Base-by-base conservation (phyloP, 2,329 filamentous ascomycete genomes). In the Fusarium duplospermum region DNA sequence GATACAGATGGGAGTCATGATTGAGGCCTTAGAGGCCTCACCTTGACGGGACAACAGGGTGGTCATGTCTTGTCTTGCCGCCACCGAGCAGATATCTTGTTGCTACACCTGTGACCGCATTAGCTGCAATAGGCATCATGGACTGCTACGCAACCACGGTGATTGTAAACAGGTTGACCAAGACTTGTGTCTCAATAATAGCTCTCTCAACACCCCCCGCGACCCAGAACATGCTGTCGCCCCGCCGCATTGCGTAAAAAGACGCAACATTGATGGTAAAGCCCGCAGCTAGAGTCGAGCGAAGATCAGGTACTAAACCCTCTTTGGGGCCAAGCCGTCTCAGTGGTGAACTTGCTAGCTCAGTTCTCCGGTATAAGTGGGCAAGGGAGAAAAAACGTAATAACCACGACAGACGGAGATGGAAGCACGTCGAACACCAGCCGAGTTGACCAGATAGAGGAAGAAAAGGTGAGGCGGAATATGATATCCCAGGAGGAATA, bases 201-300 rank as follows among this genome's bases (percentile, higher is more conserved):
- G 29, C 36, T 67, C 36, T 63, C 59, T 70, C 54, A 20, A 36
- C 47, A 59, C 58, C 64, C 67, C 64, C 73, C 66, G 61, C 60
- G 63, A 66, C 63, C 69, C 60, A 76, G 64, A 71, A 64, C 42
- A 31, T 50, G 45, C 16, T 58, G 33, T 16, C 57, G 73, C 73
- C 75, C 76, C 76, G 72, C 74, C 64, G 38, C 58, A 69, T 78
- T 80, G 76, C 78, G 76, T 78, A 80, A 80, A 79, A 80, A 80
- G 78, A 72, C 79, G 79, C 79, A 78, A 77, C 66, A 68, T 65
- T 65, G 66, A 67, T 65, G 67, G 62, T 68, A 73, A 77, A 71
- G 59, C 64, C 71, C 71, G 72, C 72, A 74, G 71, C 64, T 72
- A 66, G 60, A 60, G 42, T 71, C 45, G 68, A 74, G 71, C 64